Evolutionary conservation across 768 basidiomycete species (phyloP).

Genomic region (Termitomyces sp.): DNA sequence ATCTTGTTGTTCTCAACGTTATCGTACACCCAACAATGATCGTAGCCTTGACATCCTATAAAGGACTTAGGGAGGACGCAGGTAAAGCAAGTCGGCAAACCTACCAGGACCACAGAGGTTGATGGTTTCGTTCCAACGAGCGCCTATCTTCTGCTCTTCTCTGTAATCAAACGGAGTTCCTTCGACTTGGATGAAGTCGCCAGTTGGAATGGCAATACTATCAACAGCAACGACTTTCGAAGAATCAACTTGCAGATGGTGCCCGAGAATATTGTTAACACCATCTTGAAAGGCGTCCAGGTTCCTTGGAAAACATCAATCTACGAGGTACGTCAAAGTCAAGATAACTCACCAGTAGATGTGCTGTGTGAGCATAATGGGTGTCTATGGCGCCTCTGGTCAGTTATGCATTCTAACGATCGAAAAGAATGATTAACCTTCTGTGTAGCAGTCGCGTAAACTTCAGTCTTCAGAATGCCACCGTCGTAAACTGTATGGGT

Average conservation of each 20-base stretch:
- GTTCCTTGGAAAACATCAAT: slow-evolving; percentile 28
- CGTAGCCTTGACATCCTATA: slow-evolving; percentile 42
- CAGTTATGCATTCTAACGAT: neutral
- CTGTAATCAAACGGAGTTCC: slow-evolving; percentile 39
- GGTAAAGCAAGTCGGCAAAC: neutral
- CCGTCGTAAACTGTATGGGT: slow-evolving; percentile 42
- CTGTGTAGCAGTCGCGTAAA: slow-evolving; percentile 42
- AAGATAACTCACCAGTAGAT: slow-evolving; percentile 36
- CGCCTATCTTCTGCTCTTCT: slow-evolving; percentile 24
- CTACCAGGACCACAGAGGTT: slow-evolving; percentile 23
- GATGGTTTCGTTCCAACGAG: slow-evolving; percentile 26
- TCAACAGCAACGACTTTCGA: slow-evolving; percentile 30
- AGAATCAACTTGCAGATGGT: slow-evolving; percentile 23
- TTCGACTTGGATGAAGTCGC: slow-evolving; percentile 15
- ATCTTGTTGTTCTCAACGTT: slow-evolving; percentile 18
- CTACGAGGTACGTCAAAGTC: too few species aligned
- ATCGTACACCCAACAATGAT: slow-evolving; percentile 48
- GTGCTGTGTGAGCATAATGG: slow-evolving; percentile 53
- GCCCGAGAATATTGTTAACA: slow-evolving; percentile 26
- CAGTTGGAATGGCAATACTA: slow-evolving; percentile 30
- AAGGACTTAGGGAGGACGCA: neutral
- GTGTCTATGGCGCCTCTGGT: slow-evolving; percentile 27
- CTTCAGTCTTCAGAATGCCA: slow-evolving; percentile 33
- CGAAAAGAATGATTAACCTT: slow-evolving; percentile 18
- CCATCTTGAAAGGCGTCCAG: slow-evolving; percentile 46